A percentile compares a stretch with the other conserved stretches of the same genome.
Evolutionary conservation across 75 land plant genomes (phyloP).

Genomic region (Pinus tabuliformis): DNA sequence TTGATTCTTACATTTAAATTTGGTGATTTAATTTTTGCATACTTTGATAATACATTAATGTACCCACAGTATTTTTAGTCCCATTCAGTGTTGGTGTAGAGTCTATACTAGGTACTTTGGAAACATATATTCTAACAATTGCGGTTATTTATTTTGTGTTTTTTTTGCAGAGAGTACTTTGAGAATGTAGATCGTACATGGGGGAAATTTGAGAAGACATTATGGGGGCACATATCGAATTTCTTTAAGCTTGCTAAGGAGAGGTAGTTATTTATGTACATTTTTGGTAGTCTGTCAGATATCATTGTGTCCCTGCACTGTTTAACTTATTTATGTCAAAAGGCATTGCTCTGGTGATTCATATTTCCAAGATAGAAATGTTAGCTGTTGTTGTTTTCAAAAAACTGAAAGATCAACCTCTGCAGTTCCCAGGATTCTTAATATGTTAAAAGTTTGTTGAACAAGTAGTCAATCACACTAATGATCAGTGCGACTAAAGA

Average conservation of each 20-base stretch:
- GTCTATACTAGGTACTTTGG: background rate
- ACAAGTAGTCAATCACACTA: too few species aligned
- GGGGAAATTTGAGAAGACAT: constrained; percentile 94
- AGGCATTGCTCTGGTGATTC: background rate
- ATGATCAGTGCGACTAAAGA: too few species aligned
- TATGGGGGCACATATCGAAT: constrained; percentile 89
- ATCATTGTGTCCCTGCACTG: background rate
- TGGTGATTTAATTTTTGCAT: background rate
- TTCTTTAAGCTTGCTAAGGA: constrained; percentile 86
- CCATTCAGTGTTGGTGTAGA: background rate
- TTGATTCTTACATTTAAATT: too few species aligned
- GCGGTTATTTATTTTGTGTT: background rate
- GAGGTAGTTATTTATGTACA: constrained; percentile 51
- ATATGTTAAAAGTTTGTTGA: too few species aligned
- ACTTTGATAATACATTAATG: background rate
- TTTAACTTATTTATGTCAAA: background rate
- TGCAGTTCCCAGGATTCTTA: too few species aligned
- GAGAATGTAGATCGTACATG: constrained; percentile 92
- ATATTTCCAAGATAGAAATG: background rate
- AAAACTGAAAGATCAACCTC: background rate
- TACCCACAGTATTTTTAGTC: background rate
- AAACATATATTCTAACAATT: background rate
- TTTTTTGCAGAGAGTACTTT: constrained; percentile 82
- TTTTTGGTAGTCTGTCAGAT: background rate
- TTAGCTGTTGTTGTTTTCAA: background rate